Base-by-base conservation (phyloP, 176 grass and related monocot genomes). In the Dendrocalamus sinicus region DNA sequence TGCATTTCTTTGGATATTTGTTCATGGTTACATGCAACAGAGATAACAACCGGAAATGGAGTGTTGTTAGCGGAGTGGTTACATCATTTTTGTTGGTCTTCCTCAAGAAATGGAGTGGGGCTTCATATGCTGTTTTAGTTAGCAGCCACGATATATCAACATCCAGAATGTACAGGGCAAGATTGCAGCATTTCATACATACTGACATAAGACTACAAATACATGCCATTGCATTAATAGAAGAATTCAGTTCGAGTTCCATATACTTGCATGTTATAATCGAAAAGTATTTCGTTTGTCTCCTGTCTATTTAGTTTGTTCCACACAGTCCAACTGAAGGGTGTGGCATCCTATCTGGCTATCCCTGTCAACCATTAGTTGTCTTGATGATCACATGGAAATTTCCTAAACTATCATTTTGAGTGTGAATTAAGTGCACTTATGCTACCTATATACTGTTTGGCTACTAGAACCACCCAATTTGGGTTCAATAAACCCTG, bases 301-400 rank as follows among this genome's bases (percentile, higher is more conserved):
- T 93, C 95, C 93, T 48, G 93, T 93, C 95, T 98, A 78, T 98
- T 98, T n/a, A n/a, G n/a, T n/a, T n/a, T n/a, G n/a, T n/a, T n/a
- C n/a, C n/a, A n/a, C n/a, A n/a, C n/a, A n/a, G n/a, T n/a, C n/a
- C n/a, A n/a, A n/a, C n/a, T n/a, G n/a, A n/a, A n/a, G n/a, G n/a
- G n/a, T n/a, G n/a, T n/a, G n/a, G n/a, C n/a, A n/a, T n/a, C n/a
- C n/a, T n/a, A n/a, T n/a, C n/a, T n/a, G n/a, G n/a, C n/a, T n/a
- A n/a, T n/a, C n/a, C n/a, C n/a, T n/a, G n/a, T n/a, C n/a, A n/a
- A n/a, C n/a, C n/a, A n/a, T n/a, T n/a, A n/a, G n/a, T n/a, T n/a
- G n/a, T n/a, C n/a, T n/a, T n/a, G n/a, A n/a, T n/a, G n/a, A n/a
- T n/a, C n/a, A n/a, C n/a, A n/a, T n/a, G n/a, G n/a, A n/a, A n/a